These are phyloP conservation scores for Suhomyces bolitotheri DNA, from an alignment of 1,139 yeast genomes.

Conservation along the genomic window DNA sequence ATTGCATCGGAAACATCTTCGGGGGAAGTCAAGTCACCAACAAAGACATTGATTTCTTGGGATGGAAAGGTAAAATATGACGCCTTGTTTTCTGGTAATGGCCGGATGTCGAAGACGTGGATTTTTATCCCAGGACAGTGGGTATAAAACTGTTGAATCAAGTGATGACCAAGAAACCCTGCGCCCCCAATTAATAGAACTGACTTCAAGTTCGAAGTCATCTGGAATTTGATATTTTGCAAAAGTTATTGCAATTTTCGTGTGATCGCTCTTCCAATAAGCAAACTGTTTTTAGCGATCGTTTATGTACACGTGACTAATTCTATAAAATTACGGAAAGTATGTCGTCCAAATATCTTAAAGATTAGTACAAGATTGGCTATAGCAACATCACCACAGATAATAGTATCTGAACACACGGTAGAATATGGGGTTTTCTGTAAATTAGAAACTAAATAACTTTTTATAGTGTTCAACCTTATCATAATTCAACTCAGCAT, in stretches of 20 bases:
- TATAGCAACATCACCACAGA: too few species aligned
- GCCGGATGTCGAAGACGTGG: conserved; percentile 89
- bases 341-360: too few species aligned
- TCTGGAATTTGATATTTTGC: conserved; percentile 23
- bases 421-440: too few species aligned
- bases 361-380: too few species aligned
- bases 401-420: too few species aligned
- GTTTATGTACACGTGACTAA: not conserved
- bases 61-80: conserved; percentile 74
- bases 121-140: conserved; percentile 69
- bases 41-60: conserved; percentile 54
- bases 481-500: conserved; percentile 24
- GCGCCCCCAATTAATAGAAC: conserved; percentile 90
- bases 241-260: conserved; percentile 28
- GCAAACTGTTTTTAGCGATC: too few species aligned
- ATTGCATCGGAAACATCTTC: conserved; percentile 71
- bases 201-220: conserved; percentile 37
- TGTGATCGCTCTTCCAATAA: too few species aligned
- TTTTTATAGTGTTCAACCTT: conserved; percentile 32
- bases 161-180: conserved; percentile 91
- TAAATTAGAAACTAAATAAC: conserved; percentile 31
- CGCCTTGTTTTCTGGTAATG: conserved; percentile 70
- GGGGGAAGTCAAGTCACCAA: conserved; percentile 82
- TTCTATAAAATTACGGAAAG: too few species aligned
- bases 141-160: conserved; percentile 79